Base-by-base conservation (phyloP, 176 grass and related monocot species). In the Oryza glaberrima region DNA sequence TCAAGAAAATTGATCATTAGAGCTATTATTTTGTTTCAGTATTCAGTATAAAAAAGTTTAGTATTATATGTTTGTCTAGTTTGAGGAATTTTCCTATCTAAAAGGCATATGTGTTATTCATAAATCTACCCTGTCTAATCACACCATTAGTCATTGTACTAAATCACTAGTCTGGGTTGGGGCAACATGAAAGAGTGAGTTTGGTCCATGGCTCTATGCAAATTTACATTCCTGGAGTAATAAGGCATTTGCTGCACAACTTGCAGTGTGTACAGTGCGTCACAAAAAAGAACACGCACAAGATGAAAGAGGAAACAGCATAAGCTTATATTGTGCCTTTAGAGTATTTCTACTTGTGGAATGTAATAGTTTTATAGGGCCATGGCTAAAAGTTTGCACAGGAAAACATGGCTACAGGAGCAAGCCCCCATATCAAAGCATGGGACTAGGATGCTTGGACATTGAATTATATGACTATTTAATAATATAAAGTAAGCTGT, bases 401-500 rank as follows among this genome's bases (percentile, higher is more conserved):
- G 35, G 34, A 44, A 41, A 35, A 71, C 80, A 79, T 60, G 40
- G 17, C 20, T 20, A 19, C n/a, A 76, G 35, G 4, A 36, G 35
- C 61, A 84, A 30, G 35, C 26, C 14, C 64, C 54, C 14, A 81
- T 44, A 36, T 63, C 9, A 12, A 66, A 65, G 11, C 65, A 40
- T 38, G n/a, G 58, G 58, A 63, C 58, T 63, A 63, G 58, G 16
- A 70, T 81, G 51, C 28, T 48, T 15, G 0, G 38, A 76, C 67
- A 75, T 64, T 85, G 7, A 77, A 70, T 66, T 77, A 3, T 47
- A 81, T 36, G 15, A 47, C 58, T 67, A 17, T 19, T 79, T 52
- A 54, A 22, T 44, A 74, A 74, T 41, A 23, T 25, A 78, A 82
- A 74, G 69, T 79, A 74, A 79, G 45, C 19, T 67, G 68, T 73